Conservation (phyloP, 2,329 filamentous ascomycete species). For the Zelopaecilomyces penicillatus region DNA sequence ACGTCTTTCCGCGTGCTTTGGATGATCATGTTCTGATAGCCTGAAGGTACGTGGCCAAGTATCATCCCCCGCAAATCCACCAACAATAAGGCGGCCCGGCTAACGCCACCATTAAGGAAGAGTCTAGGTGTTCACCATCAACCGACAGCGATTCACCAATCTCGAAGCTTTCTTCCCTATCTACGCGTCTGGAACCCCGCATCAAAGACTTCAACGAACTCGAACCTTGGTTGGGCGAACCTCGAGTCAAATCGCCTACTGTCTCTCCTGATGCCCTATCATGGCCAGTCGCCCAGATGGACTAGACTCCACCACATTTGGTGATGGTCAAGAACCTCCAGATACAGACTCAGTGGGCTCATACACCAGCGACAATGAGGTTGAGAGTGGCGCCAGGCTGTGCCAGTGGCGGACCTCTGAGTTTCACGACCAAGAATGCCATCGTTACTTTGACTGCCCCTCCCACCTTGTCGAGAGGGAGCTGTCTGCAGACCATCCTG, state of each 20-base stretch:
- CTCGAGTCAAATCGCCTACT: not conserved
- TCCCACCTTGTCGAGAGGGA: slow-evolving; percentile 34
- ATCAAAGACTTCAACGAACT: not conserved
- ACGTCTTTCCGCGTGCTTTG: too few species aligned
- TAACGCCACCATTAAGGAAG: too few species aligned
- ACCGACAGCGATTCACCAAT: too few species aligned
- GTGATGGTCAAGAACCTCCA: slow-evolving; percentile 7
- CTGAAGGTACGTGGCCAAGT: too few species aligned
- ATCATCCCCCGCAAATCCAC: too few species aligned
- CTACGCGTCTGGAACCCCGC: not conserved
- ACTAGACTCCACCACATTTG: slow-evolving; percentile 12
- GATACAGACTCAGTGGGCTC: slow-evolving; percentile 28
- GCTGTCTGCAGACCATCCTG: slow-evolving; percentile 17
- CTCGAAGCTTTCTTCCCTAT: too few species aligned
- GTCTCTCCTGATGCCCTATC: slow-evolving; percentile 14
- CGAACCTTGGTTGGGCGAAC: not conserved
- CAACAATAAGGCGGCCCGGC: too few species aligned
- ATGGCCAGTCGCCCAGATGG: slow-evolving; percentile 26
- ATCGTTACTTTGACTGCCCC: slow-evolving; percentile 41
- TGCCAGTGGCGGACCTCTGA: slow-evolving; percentile 32
- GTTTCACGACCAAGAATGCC: slow-evolving; percentile 36
- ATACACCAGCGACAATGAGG: slow-evolving; percentile 28
- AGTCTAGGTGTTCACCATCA: too few species aligned
- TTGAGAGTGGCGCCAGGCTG: slow-evolving; percentile 6
- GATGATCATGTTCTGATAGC: too few species aligned